These are phyloP conservation scores for Coccomyxa sp. DNA, from an alignment of 139 green algal species.

Conservation along the genomic window DNA sequence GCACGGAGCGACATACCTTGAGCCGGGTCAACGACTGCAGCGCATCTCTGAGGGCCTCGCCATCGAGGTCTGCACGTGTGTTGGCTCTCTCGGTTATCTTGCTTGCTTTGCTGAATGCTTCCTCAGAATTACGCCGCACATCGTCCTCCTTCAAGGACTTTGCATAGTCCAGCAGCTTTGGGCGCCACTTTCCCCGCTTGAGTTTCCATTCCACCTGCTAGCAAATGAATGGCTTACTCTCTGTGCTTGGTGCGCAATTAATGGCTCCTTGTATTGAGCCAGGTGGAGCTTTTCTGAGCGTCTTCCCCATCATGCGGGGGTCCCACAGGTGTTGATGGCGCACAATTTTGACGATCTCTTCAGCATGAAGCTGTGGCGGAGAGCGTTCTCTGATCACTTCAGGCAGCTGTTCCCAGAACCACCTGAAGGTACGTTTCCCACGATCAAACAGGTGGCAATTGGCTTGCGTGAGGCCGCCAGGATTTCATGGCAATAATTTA, in stretches of 20 bases:
- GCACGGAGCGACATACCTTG: slow-evolving; percentile 18
- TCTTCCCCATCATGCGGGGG: background rate
- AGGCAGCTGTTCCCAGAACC: slow-evolving; percentile 30
- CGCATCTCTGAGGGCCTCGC: slow-evolving; percentile 13
- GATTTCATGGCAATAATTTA: background rate
- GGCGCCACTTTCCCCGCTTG: slow-evolving; percentile 53
- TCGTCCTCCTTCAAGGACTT: slow-evolving; percentile 15
- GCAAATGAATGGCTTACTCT: background rate
- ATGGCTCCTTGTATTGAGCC: background rate
- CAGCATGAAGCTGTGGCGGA: background rate
- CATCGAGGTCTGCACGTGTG: background rate
- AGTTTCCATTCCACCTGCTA: slow-evolving; percentile 73
- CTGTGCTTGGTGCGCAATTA: background rate
- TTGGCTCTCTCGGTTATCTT: background rate
- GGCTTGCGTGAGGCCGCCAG: background rate
- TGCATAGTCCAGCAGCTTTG: slow-evolving; percentile 46
- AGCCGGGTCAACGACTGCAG: slow-evolving; percentile 41
- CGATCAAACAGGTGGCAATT: background rate
- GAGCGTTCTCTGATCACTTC: background rate
- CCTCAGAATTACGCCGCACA: slow-evolving; percentile 9
- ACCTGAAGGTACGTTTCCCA: slow-evolving; percentile 5
- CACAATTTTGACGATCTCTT: slow-evolving; percentile 27
- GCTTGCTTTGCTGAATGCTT: slow-evolving; percentile 5
- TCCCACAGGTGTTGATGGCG: background rate
- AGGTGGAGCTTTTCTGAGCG: background rate